These are phyloP conservation scores for Penicillium bialowiezense DNA, from an alignment of 495 filamentous ascomycete species.

Conservation along the genomic window DNA sequence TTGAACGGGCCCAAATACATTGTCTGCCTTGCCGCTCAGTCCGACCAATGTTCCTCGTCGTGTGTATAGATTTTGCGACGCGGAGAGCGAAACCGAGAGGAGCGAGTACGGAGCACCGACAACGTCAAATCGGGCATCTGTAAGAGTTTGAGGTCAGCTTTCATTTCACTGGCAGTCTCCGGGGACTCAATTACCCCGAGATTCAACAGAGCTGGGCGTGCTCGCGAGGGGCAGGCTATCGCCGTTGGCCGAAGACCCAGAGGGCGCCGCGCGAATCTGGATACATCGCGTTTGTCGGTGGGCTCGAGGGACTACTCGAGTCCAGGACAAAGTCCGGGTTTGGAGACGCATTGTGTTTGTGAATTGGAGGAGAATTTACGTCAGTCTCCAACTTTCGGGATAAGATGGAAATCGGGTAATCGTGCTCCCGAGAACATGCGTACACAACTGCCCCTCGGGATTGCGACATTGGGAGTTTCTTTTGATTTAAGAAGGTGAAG, in stretches of 20 bases:
- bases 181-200: conserved; percentile 29
- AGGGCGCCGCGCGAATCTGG: conserved; percentile 44
- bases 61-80: conserved; percentile 90
- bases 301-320: conserved; percentile 32
- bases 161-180: neutral
- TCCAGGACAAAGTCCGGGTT: conserved; percentile 38
- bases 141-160: neutral
- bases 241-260: conserved; percentile 36
- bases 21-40: conserved; percentile 83
- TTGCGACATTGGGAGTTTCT: conserved; percentile 16
- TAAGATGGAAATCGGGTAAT: conserved; percentile 23
- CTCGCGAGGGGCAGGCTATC: conserved; percentile 38
- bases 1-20: conserved; percentile 51
- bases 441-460: conserved; percentile 18
- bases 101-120: conserved; percentile 86
- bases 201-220: conserved; percentile 39
- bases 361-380: conserved; percentile 27
- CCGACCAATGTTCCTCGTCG: conserved; percentile 87
- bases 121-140: conserved; percentile 93
- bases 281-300: conserved; percentile 37
- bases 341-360: conserved; percentile 35
- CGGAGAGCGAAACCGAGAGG: conserved; percentile 86
- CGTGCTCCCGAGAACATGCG: conserved; percentile 21
- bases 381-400: conserved; percentile 24
- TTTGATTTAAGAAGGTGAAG: neutral